phyloP scores from a whole-genome alignment of 768 basidiomycete genomes.

The Boletus sp. region DNA sequence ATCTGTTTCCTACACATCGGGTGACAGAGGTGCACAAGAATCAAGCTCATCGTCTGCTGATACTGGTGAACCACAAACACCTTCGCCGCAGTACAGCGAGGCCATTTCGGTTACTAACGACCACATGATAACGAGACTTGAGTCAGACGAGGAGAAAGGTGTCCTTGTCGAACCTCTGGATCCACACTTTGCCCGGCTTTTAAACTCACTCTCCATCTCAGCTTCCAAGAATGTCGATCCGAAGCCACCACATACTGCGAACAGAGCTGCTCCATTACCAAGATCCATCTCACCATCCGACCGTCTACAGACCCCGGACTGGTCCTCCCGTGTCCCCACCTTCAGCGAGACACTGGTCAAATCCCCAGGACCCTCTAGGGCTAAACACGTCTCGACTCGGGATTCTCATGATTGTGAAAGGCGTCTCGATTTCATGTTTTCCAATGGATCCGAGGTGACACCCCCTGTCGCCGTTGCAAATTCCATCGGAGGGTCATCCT shows the following conservation, averaged over 20 bases:
- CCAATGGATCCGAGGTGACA: neutral
- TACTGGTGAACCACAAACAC: constrained; percentile 58
- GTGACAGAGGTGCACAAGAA: constrained; percentile 45
- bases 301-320: constrained; percentile 27
- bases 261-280: constrained; percentile 8
- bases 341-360: constrained; percentile 11
- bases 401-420: constrained; percentile 7
- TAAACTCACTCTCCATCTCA: constrained; percentile 61
- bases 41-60: constrained; percentile 67
- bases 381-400: constrained; percentile 1
- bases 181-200: constrained; percentile 67
- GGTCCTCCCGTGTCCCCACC: constrained; percentile 31
- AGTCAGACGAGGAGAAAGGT: constrained; percentile 33
- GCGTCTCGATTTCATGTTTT: neutral
- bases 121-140: constrained; percentile 22
- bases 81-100: constrained; percentile 56
- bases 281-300: constrained; percentile 7
- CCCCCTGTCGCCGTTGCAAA: neutral
- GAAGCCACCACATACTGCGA: constrained; percentile 4
- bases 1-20: constrained; percentile 18
- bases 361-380: constrained; percentile 6
- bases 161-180: constrained; percentile 43
- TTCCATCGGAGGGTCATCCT: constrained; percentile 8
- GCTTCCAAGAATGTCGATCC: constrained; percentile 33
- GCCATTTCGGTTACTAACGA: constrained; percentile 27